Evolutionary conservation across 768 basidiomycete genomes (phyloP).

Genomic region (Scleroderma bovista): DNA sequence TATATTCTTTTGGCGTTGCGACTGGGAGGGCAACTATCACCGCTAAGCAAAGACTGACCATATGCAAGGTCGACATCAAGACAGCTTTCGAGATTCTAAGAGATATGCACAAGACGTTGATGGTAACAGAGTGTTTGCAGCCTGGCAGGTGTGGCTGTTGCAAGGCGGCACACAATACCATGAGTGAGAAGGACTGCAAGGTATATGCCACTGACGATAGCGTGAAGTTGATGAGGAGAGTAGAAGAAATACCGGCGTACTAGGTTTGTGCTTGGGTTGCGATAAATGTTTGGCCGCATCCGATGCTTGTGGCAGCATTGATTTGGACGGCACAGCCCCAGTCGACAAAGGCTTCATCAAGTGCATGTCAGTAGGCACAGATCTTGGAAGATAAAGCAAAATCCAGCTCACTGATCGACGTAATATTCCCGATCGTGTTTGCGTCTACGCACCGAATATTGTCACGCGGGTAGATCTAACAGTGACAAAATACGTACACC

Average conservation of each 20-base stretch:
- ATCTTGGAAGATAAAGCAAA: neutral
- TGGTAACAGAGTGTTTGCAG: conserved; percentile 64
- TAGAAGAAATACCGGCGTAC: neutral
- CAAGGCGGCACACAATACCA: conserved; percentile 61
- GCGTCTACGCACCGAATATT: conserved; percentile 27
- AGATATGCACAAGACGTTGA: conserved; percentile 52
- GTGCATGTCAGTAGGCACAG: neutral
- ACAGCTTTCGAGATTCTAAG: neutral
- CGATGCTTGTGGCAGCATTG: conserved; percentile 59
- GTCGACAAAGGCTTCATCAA: conserved; percentile 55
- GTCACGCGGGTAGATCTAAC: neutral
- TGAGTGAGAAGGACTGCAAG: conserved; percentile 56
- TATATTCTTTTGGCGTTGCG: conserved; percentile 53
- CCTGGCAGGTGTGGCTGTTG: conserved; percentile 58
- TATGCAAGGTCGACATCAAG: neutral
- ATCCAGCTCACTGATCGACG: conserved; percentile 28
- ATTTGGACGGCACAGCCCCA: conserved; percentile 65
- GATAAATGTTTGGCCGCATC: conserved; percentile 33
- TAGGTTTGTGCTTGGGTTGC: conserved; percentile 31
- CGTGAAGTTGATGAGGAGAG: no score
- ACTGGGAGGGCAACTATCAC: conserved; percentile 67
- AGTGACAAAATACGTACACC: conserved; percentile 38
- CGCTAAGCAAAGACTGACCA: conserved; percentile 49
- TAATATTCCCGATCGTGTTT: conserved; percentile 51
- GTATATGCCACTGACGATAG: conserved; percentile 52